Evolutionary conservation across 2,329 filamentous ascomycete genomes (phyloP).

Genomic region (Malbranchea zuffiana): DNA sequence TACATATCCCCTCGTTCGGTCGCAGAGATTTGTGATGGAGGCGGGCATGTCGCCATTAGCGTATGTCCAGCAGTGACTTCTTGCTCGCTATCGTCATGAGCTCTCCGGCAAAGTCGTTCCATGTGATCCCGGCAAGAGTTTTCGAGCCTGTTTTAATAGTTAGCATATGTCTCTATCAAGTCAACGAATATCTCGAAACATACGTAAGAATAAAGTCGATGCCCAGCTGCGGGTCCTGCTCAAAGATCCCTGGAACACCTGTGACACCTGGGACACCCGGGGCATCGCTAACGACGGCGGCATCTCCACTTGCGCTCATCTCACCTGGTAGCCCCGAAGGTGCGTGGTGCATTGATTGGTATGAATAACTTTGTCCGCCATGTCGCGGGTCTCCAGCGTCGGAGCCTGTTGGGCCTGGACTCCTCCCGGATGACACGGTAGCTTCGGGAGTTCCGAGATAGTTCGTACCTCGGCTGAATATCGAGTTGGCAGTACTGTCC

Average conservation of each 20-base stretch:
- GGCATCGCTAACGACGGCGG: slow-evolving; percentile 16
- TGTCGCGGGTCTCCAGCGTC: slow-evolving; percentile 3
- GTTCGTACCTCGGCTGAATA: slow-evolving; percentile 4
- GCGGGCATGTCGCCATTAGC: slow-evolving; percentile 84
- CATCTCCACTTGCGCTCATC: slow-evolving; percentile 1
- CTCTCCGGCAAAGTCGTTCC: slow-evolving; percentile 55
- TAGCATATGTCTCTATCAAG: neutral
- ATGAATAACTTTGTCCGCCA: slow-evolving; percentile 12
- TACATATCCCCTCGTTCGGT: slow-evolving; percentile 45
- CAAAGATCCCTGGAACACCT: slow-evolving; percentile 32
- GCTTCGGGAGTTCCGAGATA: slow-evolving; percentile 13
- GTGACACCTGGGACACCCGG: slow-evolving; percentile 28
- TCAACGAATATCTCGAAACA: slow-evolving; percentile 15
- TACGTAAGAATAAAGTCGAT: slow-evolving; percentile 40
- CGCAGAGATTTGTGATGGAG: slow-evolving; percentile 50
- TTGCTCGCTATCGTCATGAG: slow-evolving; percentile 47
- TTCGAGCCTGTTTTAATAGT: slow-evolving; percentile 44
- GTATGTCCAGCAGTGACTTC: slow-evolving; percentile 71
- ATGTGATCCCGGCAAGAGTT: slow-evolving; percentile 87
- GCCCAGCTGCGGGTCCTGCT: slow-evolving; percentile 37
- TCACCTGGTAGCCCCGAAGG: slow-evolving; percentile 8
- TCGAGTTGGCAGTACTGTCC: slow-evolving; percentile 33
- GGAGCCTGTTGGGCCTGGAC: slow-evolving; percentile 7
- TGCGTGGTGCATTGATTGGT: slow-evolving; percentile 17
- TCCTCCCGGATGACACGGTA: slow-evolving; percentile 10